phyloP scores from a whole-genome alignment of 2,329 filamentous ascomycete genomes.

The Blastomyces percursus region DNA sequence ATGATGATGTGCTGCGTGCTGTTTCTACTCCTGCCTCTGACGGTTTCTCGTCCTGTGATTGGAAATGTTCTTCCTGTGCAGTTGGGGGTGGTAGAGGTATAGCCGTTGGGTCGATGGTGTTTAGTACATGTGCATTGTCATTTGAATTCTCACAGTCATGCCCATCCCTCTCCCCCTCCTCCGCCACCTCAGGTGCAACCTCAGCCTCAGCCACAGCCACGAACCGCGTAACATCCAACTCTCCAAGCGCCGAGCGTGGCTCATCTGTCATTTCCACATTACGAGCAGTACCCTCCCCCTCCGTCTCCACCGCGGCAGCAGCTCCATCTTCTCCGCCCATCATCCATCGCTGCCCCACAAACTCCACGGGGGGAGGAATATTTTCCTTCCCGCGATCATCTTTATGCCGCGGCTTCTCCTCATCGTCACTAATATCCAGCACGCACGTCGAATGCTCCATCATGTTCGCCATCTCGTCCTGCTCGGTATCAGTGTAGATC shows the following conservation, averaged over 20 bases:
- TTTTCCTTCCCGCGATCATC: constrained; percentile 82
- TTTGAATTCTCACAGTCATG: background rate
- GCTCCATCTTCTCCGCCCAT: constrained; percentile 12
- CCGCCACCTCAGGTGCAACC: background rate
- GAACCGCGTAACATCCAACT: constrained; percentile 57
- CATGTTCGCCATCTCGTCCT: constrained; percentile 83
- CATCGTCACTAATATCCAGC: constrained; percentile 82
- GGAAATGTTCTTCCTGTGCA: background rate
- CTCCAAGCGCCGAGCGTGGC: constrained; percentile 54
- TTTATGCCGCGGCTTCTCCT: constrained; percentile 46
- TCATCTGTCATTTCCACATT: constrained; percentile 51
- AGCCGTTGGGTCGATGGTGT: background rate
- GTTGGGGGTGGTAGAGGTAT: background rate
- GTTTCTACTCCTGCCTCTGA: constrained; percentile 14
- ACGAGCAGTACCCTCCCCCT: constrained; percentile 18
- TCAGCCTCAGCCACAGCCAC: constrained; percentile 40
- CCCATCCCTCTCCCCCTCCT: constrained; percentile 39
- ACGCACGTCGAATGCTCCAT: constrained; percentile 83
- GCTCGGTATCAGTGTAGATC: constrained; percentile 83
- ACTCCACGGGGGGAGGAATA: constrained; percentile 52
- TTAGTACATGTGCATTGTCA: background rate
- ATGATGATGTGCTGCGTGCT: background rate
- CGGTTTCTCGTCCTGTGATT: constrained; percentile 6
- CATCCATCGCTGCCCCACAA: constrained; percentile 16
- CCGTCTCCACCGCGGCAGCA: constrained; percentile 14